Evolutionary conservation across 2,329 filamentous ascomycete genomes (phyloP).

Genomic region (Orbilia oligospora): DNA sequence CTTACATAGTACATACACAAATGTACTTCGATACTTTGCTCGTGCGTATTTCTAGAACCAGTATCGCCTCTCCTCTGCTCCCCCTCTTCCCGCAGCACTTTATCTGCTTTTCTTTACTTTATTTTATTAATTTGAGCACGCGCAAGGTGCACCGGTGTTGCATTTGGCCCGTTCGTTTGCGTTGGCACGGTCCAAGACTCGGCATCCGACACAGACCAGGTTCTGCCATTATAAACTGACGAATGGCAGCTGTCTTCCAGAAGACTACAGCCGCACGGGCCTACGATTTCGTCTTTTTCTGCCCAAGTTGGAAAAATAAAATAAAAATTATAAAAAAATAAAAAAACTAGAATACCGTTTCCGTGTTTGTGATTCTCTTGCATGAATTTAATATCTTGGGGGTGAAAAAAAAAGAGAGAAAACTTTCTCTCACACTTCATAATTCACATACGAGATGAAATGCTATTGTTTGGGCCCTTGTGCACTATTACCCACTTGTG

Average conservation of each 20-base stretch:
- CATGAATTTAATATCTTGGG: slow-evolving; percentile 8
- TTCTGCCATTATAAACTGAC: slow-evolving; percentile 44
- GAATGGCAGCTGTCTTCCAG: slow-evolving; percentile 33
- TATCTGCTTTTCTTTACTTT: slow-evolving; percentile 6
- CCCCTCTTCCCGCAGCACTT: slow-evolving; percentile 13
- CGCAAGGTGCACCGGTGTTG: slow-evolving; percentile 32
- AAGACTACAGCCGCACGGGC: slow-evolving; percentile 38
- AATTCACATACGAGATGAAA: slow-evolving; percentile 40
- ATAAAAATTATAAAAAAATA: no score
- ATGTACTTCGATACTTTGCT: no score
- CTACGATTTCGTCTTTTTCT: neutral
- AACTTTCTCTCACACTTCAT: slow-evolving; percentile 4
- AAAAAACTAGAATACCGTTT: slow-evolving; percentile 12
- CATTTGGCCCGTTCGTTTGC: slow-evolving; percentile 25
- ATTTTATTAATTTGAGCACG: no score
- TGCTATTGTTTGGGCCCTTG: slow-evolving; percentile 38
- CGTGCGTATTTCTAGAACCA: slow-evolving; percentile 39
- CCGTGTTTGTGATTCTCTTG: slow-evolving; percentile 30
- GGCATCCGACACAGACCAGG: slow-evolving; percentile 10
- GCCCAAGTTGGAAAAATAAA: no score
- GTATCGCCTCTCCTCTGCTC: no score
- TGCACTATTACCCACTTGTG: slow-evolving; percentile 44
- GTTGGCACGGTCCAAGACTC: slow-evolving; percentile 40
- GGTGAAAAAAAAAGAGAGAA: slow-evolving; percentile 2
- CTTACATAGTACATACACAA: no score